These are phyloP conservation scores for Nicotiana sylvestris DNA, from an alignment of 257 asterid species.

Conservation along the genomic window DNA sequence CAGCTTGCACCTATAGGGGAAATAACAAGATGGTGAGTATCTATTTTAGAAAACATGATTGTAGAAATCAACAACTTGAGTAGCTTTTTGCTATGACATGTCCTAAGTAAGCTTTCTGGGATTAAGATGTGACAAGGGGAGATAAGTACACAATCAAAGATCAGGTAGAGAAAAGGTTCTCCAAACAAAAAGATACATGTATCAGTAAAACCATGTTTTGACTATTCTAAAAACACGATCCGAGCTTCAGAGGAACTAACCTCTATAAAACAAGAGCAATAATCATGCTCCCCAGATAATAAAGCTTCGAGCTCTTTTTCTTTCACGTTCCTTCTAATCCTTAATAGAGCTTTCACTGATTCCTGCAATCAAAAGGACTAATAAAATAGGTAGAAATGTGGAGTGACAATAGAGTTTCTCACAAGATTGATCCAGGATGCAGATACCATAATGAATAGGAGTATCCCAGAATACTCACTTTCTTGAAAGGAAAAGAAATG, in stretches of 20 bases:
- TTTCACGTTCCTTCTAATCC: conserved; percentile 58
- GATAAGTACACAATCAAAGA: neutral
- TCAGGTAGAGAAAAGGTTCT: neutral
- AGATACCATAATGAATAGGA: neutral
- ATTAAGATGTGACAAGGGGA: neutral
- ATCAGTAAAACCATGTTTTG: conserved; percentile 1
- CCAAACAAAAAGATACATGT: neutral
- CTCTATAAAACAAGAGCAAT: conserved; percentile 91
- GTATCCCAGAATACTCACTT: neutral
- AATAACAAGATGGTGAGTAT: neutral
- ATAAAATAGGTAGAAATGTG: neutral
- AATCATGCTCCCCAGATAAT: conserved; percentile 79
- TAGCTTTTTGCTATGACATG: neutral
- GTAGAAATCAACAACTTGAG: neutral
- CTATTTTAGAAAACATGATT: neutral
- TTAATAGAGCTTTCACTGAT: conserved; percentile 59
- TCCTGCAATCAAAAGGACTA: conserved; percentile 47
- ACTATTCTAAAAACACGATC: neutral
- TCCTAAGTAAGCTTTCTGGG: neutral
- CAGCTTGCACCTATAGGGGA: conserved; percentile 77
- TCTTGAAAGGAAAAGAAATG: neutral
- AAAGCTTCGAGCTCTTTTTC: conserved; percentile 94
- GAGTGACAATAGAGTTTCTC: neutral
- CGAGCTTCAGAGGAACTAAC: conserved; percentile 28
- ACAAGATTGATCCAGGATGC: neutral